Evolutionary conservation across 148 eudicot species (phyloP).

Genomic region (Camellia granthamiana): DNA sequence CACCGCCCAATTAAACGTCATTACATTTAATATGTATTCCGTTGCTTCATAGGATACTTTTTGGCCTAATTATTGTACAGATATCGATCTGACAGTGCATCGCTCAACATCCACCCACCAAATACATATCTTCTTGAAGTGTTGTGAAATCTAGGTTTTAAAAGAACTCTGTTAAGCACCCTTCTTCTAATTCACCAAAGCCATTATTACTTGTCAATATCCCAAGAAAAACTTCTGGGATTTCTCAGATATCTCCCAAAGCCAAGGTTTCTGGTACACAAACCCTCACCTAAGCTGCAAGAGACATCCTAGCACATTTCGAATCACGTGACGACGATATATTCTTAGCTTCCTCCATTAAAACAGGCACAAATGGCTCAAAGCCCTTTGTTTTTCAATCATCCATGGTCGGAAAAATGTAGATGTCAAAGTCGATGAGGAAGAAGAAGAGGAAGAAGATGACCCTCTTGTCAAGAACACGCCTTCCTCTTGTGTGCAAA

Average conservation of each 20-base stretch:
- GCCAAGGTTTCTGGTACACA: constrained; percentile 14
- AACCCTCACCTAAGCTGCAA: constrained; percentile 2
- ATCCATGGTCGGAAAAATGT: background rate
- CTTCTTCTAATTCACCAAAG: background rate
- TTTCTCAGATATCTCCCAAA: background rate
- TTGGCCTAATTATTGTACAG: too few species aligned
- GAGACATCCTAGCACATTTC: constrained; percentile 1
- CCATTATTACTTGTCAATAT: background rate
- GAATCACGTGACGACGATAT: constrained; percentile 14
- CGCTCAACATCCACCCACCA: too few species aligned
- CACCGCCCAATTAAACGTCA: too few species aligned
- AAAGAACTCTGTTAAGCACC: background rate
- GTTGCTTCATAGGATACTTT: too few species aligned
- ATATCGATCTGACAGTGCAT: too few species aligned
- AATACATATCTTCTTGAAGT: too few species aligned
- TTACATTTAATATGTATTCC: too few species aligned
- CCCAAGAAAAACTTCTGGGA: background rate
- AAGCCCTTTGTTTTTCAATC: background rate
- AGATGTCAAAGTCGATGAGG: background rate
- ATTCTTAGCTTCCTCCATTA: background rate
- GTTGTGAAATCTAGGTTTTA: too few species aligned
- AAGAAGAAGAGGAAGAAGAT: background rate
- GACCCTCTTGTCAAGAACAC: background rate
- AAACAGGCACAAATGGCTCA: constrained; percentile 15
- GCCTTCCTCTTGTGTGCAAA: background rate